Base-by-base conservation (phyloP, 805 yeast species). In the Zygosaccharomyces pseudorouxii region DNA sequence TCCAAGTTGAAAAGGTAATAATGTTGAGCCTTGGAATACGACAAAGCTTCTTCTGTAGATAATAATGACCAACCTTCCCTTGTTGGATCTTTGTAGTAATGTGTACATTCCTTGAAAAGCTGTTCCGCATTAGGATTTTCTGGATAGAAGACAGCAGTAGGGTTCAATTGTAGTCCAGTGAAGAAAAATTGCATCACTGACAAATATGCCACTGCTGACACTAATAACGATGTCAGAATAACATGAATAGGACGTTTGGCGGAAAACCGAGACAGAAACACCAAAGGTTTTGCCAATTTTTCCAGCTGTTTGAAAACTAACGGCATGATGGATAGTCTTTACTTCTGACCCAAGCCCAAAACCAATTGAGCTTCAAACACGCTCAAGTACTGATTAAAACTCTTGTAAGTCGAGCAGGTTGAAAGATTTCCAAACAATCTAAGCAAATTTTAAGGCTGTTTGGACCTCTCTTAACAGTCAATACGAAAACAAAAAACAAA, bases 211-310 rank as follows among this genome's bases (percentile, higher is more conserved):
- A 86, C 70, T 2, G 95, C 84, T 3, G 95, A 93, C 40, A 87
- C 65, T 45, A 89, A 68, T 11, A 92, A 76, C 7, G 89, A 79
- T 52, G 80, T 61, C 42, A 89, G 80, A 49, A 90, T 81, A 48
- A 89, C 78, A 67, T 90, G 97, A 56, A 90, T 86, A n/a, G 98
- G 98, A 63, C 82, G 78, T 52, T 79, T 77, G 18, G 95, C 92
- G 43, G 92, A 80, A 20, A 76, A 64, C 48, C 67, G 70, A 12
- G 80, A 75, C 35, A 71, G 50, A 50, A 71, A 73, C 45, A 86
- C 84, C 48, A 80, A 59, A 6, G 60, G 59, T 20, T 60, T 58
- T 18, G 71, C 71, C 42, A 64, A 49, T 27, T 55, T 58, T 45
- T 57, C 60, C 54, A 69, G 61, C 40, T 68, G 68, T 48, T 53